Evolutionary conservation across 441 rosid species (phyloP), one percentile per base, ranked within the genome.

Genomic region (Isatis lusitanica): DNA sequence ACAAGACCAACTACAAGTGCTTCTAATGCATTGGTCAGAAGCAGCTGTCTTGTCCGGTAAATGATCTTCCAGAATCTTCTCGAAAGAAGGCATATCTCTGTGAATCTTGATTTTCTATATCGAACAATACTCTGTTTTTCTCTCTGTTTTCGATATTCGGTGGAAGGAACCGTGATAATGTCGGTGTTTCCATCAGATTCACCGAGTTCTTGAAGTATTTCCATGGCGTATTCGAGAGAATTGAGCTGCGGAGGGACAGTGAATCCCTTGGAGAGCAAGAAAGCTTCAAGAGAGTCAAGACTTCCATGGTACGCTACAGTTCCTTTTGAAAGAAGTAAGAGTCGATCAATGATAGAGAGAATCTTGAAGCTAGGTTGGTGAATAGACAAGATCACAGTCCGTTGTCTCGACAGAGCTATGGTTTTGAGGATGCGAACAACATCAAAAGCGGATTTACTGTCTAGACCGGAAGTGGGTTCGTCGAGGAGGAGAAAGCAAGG

Each of bases 331-430:
- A 94, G 78, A 78, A 91, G 56, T 38, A 94, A 82, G 55, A 91
- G 40, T 24, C 78, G 70, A 63, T 91, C 91, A 8, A 94, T 87
- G 35, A 71, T 79, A 21, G 93, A 85, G n/a, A 94, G 86, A 66
- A 94, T 90, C 83, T 90, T 91, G 87, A 88, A 94, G 66, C 92
- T 85, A 5, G 98, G 98, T 71, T 94, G 98, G 68, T 94, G 98
- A 17, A 94, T 90, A 12, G 97, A 91, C 73, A 94, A 75, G 47
- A 94, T 71, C 35, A 94, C 85, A 0, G 97, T 94, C 4, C 97
- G 74, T 50, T 77, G 74, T 51, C 94, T 86, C 1, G 93, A 83
- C 12, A 69, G 56, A 0, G 97, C 89, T 3, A 94, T 87, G 17
- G 88, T 67, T 71, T 85, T 88, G 26, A 94, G 80, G 31, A 83